Conservation (phyloP, 163 green algal species). For the Scenedesmus sp. region DNA sequence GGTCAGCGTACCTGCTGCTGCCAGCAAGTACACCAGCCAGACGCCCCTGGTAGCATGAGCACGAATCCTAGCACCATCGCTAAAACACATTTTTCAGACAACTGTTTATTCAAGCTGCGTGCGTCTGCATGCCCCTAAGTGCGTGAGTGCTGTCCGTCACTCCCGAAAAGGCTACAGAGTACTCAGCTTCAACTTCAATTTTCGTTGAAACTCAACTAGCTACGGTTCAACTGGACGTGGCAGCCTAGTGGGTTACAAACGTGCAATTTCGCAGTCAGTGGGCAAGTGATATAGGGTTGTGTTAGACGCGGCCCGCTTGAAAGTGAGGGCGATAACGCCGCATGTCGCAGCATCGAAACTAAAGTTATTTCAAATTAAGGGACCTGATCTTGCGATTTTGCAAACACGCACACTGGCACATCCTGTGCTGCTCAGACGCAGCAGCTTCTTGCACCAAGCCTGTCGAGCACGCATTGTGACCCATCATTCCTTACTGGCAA, state of each 20-base stretch:
- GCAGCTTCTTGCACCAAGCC: not conserved
- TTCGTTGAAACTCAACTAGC: not conserved
- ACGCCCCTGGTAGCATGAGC: not conserved
- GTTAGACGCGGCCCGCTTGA: slow-evolving; percentile 6
- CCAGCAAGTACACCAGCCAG: slow-evolving; percentile 40
- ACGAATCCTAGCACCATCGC: not conserved
- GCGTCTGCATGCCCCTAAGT: not conserved
- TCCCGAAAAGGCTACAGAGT: not conserved
- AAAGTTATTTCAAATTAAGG: not conserved
- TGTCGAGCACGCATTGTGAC: not conserved
- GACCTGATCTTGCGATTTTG: not conserved
- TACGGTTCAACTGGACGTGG: not conserved
- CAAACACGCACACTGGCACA: not conserved
- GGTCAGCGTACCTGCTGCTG: slow-evolving; percentile 22
- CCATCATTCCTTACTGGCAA: not conserved
- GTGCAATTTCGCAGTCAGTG: not conserved
- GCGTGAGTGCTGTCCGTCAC: not conserved
- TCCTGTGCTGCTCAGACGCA: not conserved
- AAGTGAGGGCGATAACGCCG: not conserved
- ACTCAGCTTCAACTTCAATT: not conserved
- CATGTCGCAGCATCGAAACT: not conserved
- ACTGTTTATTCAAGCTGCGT: not conserved
- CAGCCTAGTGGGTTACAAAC: not conserved
- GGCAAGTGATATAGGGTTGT: not conserved
- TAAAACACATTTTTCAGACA: not conserved